Conservation (phyloP, 2,329 filamentous ascomycete genomes). For the Hypoxylon sp. region DNA sequence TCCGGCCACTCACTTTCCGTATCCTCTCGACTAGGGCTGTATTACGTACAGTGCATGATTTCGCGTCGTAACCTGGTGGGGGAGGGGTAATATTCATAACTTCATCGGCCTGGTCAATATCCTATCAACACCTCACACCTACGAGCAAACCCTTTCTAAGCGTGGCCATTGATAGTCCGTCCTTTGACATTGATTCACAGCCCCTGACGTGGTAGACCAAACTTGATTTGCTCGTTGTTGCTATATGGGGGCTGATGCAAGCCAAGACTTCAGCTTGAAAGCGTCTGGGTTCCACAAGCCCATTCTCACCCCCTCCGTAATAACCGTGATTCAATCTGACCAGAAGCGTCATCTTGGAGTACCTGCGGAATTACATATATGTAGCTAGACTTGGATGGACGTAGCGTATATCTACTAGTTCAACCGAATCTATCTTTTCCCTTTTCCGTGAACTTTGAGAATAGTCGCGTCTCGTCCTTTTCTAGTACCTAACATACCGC, state of each 20-base stretch:
- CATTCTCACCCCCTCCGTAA: conserved; percentile 36
- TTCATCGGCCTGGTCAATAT: conserved; percentile 25
- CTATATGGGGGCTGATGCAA: conserved; percentile 40
- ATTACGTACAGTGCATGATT: conserved; percentile 37
- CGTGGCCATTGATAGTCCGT: conserved; percentile 30
- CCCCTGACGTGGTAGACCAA: conserved; percentile 27
- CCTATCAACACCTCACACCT: conserved; percentile 35
- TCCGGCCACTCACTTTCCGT: conserved; percentile 17
- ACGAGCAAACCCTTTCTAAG: conserved; percentile 21
- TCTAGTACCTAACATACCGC: conserved; percentile 7
- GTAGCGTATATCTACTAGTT: conserved; percentile 8
- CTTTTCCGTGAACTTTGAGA: conserved; percentile 14
- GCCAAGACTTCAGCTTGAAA: conserved; percentile 43
- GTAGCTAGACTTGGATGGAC: conserved; percentile 10
- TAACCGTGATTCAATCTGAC: conserved; percentile 29
- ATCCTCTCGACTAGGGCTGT: conserved; percentile 11
- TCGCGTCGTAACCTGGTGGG: conserved; percentile 23
- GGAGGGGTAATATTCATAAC: conserved; percentile 14
- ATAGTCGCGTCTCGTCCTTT: conserved; percentile 2
- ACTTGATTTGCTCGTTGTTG: conserved; percentile 35
- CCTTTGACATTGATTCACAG: conserved; percentile 4
- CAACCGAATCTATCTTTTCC: background rate
- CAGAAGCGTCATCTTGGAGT: conserved; percentile 14
- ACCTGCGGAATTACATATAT: conserved; percentile 14
- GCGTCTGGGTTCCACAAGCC: conserved; percentile 26